Conservation (phyloP, 208 protist genomes). For the Sergeia podlipaevii region DNA sequence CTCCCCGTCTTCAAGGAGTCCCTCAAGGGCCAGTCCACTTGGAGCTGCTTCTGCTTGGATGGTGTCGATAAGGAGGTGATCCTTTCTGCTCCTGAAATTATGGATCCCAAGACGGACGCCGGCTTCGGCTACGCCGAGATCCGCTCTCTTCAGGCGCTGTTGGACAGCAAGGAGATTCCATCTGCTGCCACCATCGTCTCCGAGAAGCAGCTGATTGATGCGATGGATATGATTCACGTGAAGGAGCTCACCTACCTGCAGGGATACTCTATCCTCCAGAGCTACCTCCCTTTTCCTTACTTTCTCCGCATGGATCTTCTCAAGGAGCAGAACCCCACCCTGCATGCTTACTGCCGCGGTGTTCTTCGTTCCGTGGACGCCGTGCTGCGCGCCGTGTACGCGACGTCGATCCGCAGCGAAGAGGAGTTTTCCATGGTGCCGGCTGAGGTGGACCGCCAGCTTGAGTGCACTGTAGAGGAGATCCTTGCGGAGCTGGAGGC, state of each 20-base stretch:
- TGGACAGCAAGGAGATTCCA: constrained; percentile 41
- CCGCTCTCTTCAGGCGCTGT: constrained; percentile 42
- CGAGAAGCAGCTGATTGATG: constrained; percentile 47
- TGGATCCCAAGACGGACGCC: constrained; percentile 86
- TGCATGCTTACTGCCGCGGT: constrained; percentile 75
- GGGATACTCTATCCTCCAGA: constrained; percentile 60
- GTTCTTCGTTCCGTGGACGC: constrained; percentile 53
- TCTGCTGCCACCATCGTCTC: constrained; percentile 29
- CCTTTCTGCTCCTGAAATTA: constrained; percentile 75
- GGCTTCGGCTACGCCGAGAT: constrained; percentile 53
- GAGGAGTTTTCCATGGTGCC: constrained; percentile 78
- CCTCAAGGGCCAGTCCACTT: constrained; percentile 33
- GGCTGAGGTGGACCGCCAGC: constrained; percentile 49
- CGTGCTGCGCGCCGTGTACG: constrained; percentile 57
- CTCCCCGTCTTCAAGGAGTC: constrained; percentile 39
- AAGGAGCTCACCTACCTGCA: constrained; percentile 69
- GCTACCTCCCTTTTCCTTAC: constrained; percentile 74
- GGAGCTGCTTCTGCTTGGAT: constrained; percentile 55
- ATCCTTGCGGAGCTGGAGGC: constrained; percentile 62
- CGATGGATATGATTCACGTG: constrained; percentile 72
- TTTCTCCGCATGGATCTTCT: constrained; percentile 63
- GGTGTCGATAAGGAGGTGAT: constrained; percentile 75
- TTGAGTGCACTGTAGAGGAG: constrained; percentile 43
- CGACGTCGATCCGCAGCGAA: constrained; percentile 70
- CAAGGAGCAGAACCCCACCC: constrained; percentile 45